phyloP scores from a whole-genome alignment of 2,329 filamentous ascomycete species.

The Akanthomyces uredinophilus region DNA sequence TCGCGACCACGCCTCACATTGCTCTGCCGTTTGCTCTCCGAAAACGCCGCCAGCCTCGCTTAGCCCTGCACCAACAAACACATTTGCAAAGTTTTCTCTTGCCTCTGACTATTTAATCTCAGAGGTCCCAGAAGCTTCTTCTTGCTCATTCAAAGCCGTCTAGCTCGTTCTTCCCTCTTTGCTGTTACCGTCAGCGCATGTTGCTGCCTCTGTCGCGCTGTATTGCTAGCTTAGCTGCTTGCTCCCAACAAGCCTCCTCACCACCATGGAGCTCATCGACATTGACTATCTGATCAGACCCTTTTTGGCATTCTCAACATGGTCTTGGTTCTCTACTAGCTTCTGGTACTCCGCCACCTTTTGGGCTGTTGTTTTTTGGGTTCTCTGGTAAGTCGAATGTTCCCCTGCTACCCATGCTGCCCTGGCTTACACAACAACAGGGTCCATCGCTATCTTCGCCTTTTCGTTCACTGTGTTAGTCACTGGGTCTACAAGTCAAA shows the following conservation, averaged over 20 bases:
- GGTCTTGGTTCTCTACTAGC: slow-evolving; percentile 24
- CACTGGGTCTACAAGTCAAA: slow-evolving; percentile 86
- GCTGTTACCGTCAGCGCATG: not conserved
- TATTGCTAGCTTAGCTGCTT: not conserved
- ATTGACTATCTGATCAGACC: not conserved
- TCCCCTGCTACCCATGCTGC: not conserved
- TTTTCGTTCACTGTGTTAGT: slow-evolving; percentile 78
- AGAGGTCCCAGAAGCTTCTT: not conserved
- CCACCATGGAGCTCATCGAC: slow-evolving; percentile 5
- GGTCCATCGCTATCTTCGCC: slow-evolving; percentile 80
- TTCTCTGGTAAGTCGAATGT: slow-evolving; percentile 42
- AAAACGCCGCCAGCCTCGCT: slow-evolving; percentile 2
- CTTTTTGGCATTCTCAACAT: slow-evolving; percentile 10
- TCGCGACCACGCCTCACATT: slow-evolving; percentile 2
- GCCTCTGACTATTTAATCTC: not conserved
- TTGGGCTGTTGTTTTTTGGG: slow-evolving; percentile 34
- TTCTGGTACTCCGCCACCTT: slow-evolving; percentile 41
- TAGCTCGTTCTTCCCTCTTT: not conserved
- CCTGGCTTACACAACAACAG: slow-evolving; percentile 40
- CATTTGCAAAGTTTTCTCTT: not conserved
- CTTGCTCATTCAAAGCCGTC: not conserved
- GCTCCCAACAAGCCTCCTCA: not conserved
- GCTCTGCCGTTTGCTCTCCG: slow-evolving; percentile 9
- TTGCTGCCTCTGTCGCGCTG: not conserved
- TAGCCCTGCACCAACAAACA: slow-evolving; percentile 7